Evolutionary conservation across 495 filamentous ascomycete species (phyloP).

Genomic region (Hypomontagnella submonticulosa): DNA sequence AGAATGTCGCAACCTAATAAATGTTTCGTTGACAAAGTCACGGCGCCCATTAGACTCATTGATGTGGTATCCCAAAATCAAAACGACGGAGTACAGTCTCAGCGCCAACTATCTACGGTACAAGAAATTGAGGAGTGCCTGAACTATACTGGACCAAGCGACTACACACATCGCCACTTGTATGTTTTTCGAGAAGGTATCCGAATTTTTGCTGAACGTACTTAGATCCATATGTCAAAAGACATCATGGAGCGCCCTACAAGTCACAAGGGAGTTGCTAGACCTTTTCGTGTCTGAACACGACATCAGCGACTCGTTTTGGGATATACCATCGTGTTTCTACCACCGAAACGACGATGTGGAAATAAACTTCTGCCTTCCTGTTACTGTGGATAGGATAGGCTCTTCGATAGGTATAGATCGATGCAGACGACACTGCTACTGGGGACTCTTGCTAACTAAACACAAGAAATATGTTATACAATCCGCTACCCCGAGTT

Average conservation of each 20-base stretch:
- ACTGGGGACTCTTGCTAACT: background rate
- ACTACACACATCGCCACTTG: slow-evolving; percentile 48
- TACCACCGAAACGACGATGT: slow-evolving; percentile 51
- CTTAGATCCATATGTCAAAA: slow-evolving; percentile 56
- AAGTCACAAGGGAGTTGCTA: slow-evolving; percentile 51
- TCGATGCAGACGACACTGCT: background rate
- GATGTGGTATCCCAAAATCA: slow-evolving; percentile 35
- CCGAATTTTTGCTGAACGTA: slow-evolving; percentile 7
- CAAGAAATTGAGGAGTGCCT: slow-evolving; percentile 31
- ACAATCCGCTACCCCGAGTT: slow-evolving; percentile 56
- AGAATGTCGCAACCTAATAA: slow-evolving; percentile 42
- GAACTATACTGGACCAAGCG: slow-evolving; percentile 1
- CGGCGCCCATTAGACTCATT: slow-evolving; percentile 41
- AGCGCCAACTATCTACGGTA: slow-evolving; percentile 20
- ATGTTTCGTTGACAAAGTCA: slow-evolving; percentile 42
- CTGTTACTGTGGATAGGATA: slow-evolving; percentile 39
- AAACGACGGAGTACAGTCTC: slow-evolving; percentile 2
- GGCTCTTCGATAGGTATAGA: slow-evolving; percentile 44
- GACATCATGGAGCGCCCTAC: slow-evolving; percentile 56
- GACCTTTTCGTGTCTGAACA: slow-evolving; percentile 46
- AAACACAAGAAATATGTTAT: slow-evolving; percentile 52
- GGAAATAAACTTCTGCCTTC: slow-evolving; percentile 53
- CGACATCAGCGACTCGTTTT: slow-evolving; percentile 46
- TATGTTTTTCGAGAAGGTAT: slow-evolving; percentile 30
- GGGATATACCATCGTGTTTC: slow-evolving; percentile 55